Percentiles rank a stretch among this genome's conserved stretches.
Conservation (phyloP, 1,139 yeast species). For the Zygoascus meyerae region DNA sequence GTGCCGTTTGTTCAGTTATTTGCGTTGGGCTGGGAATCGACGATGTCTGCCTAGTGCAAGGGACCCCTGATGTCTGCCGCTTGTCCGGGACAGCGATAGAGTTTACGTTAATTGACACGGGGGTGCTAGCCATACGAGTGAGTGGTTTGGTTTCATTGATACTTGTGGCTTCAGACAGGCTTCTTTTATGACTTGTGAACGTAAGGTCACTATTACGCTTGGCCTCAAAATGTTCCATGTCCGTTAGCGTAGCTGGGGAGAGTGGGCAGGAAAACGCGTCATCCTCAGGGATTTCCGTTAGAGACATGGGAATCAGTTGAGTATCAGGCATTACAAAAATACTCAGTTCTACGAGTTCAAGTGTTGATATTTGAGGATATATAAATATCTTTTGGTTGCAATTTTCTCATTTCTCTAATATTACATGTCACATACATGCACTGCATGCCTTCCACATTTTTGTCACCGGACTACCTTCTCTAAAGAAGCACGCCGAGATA, state of each 20-base stretch:
- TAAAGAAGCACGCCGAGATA: conserved; percentile 64
- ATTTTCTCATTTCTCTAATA: conserved; percentile 1
- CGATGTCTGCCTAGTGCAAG: too few species aligned
- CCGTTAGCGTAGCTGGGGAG: not conserved
- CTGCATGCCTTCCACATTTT: too few species aligned
- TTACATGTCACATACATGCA: conserved; percentile 8
- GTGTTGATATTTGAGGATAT: too few species aligned
- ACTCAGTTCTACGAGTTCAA: too few species aligned
- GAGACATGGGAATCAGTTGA: too few species aligned
- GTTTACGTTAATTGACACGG: not conserved
- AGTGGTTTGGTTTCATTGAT: conserved; percentile 1
- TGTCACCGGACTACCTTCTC: too few species aligned
- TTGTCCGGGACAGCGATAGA: not conserved
- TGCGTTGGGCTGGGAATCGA: too few species aligned
- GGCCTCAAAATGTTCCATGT: not conserved
- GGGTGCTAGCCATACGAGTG: not conserved
- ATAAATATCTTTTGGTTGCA: too few species aligned
- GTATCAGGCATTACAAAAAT: too few species aligned
- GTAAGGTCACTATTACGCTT: not conserved
- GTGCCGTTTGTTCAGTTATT: not conserved
- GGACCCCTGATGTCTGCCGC: not conserved
- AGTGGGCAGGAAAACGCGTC: too few species aligned
- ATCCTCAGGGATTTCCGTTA: too few species aligned
- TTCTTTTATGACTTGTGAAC: not conserved
- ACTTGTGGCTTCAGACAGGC: not conserved